A percentile compares a stretch with the other conserved stretches of the same genome.
Conservation (phyloP, 345 rosid species). For the Brassica cretica region DNA sequence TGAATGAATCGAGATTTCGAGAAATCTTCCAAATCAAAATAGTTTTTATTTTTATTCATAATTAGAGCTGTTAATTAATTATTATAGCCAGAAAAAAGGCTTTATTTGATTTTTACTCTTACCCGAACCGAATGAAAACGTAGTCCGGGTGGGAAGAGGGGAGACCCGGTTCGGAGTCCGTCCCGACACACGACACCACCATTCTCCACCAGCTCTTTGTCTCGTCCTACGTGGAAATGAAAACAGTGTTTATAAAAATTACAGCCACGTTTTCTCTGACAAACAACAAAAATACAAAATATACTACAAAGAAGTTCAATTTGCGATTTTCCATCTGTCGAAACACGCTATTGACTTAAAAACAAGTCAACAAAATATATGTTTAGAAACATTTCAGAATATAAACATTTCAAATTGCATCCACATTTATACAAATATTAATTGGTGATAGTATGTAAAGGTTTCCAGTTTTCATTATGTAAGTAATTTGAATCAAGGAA, state of each 20-base stretch:
- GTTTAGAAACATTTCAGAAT: conserved; percentile 2
- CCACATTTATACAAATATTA: not conserved
- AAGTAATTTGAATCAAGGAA: not conserved
- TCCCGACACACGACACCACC: conserved; percentile 24
- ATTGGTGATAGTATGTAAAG: not conserved
- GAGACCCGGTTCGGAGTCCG: conserved; percentile 30
- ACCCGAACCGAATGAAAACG: not conserved
- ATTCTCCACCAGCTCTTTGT: not conserved
- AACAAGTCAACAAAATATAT: not conserved
- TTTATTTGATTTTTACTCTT: not conserved
- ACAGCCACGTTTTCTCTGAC: conserved; percentile 1
- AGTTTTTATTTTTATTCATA: conserved; percentile 9
- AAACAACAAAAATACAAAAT: not conserved
- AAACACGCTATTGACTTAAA: conserved; percentile 11
- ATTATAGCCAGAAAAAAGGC: conserved; percentile 22
- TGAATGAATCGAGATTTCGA: conserved; percentile 30
- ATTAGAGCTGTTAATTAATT: conserved; percentile 23
- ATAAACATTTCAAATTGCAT: not conserved
- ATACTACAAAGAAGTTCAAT: not conserved
- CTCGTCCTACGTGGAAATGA: conserved; percentile 18
- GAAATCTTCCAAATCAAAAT: conserved; percentile 35
- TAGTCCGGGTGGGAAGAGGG: conserved; percentile 5
- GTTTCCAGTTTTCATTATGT: not conserved
- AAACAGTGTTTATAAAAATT: not conserved
- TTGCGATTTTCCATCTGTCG: conserved; percentile 6